Evolutionary conservation across 768 basidiomycete genomes (phyloP), one percentile per base, ranked within the genome.

Genomic region (Agaricus subrufescens): DNA sequence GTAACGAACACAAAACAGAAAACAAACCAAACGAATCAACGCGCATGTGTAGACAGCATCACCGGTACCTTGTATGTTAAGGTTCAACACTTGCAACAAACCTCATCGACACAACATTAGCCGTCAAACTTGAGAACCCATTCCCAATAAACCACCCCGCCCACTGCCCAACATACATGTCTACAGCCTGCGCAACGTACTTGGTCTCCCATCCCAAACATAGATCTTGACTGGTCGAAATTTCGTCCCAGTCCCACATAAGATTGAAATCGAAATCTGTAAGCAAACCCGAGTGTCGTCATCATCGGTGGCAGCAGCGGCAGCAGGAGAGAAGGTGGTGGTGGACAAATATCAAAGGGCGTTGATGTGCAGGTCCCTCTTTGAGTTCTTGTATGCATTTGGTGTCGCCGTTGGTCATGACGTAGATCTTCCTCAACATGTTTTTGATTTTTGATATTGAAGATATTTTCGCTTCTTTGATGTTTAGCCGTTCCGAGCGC

Each of bases 141-240:
- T 89, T 89, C 7, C 87, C 87, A 43, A 89, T 70, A 58, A 89
- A 81, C 55, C 82, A 74, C 61, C 85, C 79, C 1, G 86, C 85
- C 52, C 82, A 68, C 63, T 82, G 73, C 11, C 77, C 86, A 40
- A 88, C 77, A 60, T 84, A 72, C 86, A 88, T 87, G 66, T 89
- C 87, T 62, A 85, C 66, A 3, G 81, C 77, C 66, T 85, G 82
- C 26, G 76, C 70, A 8, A 85, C 76, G 10, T 77, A 78, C 58
- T 77, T 77, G 52, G 81, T 79, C 63, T 85, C 83, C 76, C 76
- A 75, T 9, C 69, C 73, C n/a, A 86, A 61, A 31, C 62, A 52
- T 46, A 88, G 59, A 64, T 88, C 85, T 26, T 80, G 68, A 54
- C 82, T 85, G 30, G 75, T 84, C 52, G 71, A 65, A 30, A 87